A percentile compares a stretch with the other conserved stretches of the same genome.
Conservation (phyloP, 441 rosid genomes). For the Gossypium trilobum region DNA sequence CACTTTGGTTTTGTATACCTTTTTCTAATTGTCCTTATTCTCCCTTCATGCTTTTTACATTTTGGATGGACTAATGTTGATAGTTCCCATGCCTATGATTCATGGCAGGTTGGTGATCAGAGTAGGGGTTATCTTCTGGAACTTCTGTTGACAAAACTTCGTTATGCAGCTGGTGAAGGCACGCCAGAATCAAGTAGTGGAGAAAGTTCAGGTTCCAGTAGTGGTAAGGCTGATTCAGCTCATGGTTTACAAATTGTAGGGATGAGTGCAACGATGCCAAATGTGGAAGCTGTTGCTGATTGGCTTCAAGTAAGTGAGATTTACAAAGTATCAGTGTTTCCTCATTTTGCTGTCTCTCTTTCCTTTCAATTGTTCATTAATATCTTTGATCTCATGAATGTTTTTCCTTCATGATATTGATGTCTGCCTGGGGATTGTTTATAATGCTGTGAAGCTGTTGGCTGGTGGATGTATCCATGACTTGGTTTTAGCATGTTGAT, state of each 20-base stretch:
- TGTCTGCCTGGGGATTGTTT: slow-evolving; percentile 8
- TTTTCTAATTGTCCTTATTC: slow-evolving; percentile 16
- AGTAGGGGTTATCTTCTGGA: slow-evolving; percentile 95
- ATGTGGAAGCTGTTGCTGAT: slow-evolving; percentile 92
- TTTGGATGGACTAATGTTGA: slow-evolving; percentile 8
- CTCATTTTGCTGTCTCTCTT: not conserved
- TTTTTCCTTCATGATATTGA: not conserved
- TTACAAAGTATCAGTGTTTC: slow-evolving; percentile 12
- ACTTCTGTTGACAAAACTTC: slow-evolving; percentile 90
- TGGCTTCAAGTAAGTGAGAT: slow-evolving; percentile 82
- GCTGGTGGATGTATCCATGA: not conserved
- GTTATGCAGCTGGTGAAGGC: slow-evolving; percentile 97
- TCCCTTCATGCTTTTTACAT: slow-evolving; percentile 11
- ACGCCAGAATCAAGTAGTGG: slow-evolving; percentile 67
- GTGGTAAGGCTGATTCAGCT: slow-evolving; percentile 68
- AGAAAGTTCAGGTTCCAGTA: slow-evolving; percentile 80
- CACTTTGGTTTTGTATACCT: slow-evolving; percentile 3
- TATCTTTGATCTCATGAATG: not conserved
- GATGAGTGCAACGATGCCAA: slow-evolving; percentile 99
- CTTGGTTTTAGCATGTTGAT: slow-evolving; percentile 1
- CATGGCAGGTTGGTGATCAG: slow-evolving; percentile 86
- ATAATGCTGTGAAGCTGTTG: not conserved
- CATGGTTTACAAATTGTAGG: slow-evolving; percentile 93
- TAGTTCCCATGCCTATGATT: slow-evolving; percentile 21
- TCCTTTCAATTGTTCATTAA: slow-evolving; percentile 13